A percentile compares a stretch with the other conserved stretches of the same genome.
Conservation (phyloP, 306 rosid genomes). For the Dalbergia cultrata region DNA sequence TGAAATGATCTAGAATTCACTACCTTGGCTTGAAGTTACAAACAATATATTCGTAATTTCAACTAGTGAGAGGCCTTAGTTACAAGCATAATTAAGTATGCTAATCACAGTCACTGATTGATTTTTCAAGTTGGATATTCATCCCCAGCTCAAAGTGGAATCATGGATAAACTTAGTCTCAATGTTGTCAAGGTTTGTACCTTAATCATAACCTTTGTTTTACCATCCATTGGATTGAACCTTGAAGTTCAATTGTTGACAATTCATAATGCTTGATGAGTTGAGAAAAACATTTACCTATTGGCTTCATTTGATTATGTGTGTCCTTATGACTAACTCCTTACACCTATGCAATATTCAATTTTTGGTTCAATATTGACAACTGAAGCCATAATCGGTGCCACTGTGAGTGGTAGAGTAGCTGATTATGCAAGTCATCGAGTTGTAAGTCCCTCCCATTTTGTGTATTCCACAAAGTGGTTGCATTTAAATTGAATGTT, state of each 20-base stretch:
- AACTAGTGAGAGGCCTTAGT: no score
- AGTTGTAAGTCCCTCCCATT: constrained; percentile 64
- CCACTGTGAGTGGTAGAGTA: constrained; percentile 71
- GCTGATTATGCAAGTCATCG: constrained; percentile 83
- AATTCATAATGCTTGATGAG: not conserved
- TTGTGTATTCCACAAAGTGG: constrained; percentile 1
- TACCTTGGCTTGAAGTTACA: no score
- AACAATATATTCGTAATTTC: no score
- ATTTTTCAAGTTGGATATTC: constrained; percentile 84
- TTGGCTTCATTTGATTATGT: not conserved
- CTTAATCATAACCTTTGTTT: not conserved
- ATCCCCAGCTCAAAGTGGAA: constrained; percentile 70
- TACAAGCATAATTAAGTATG: no score
- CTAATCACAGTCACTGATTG: no score
- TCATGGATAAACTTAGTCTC: constrained; percentile 61
- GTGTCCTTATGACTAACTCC: not conserved
- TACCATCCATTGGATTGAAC: not conserved
- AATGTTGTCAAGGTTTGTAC: constrained; percentile 56
- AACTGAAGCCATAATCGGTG: constrained; percentile 90
- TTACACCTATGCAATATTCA: constrained; percentile 62
- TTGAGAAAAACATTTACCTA: not conserved
- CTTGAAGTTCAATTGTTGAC: not conserved
- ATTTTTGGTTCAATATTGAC: constrained; percentile 88
- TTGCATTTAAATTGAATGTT: not conserved
- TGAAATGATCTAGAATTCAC: no score